phyloP scores from a whole-genome alignment of 352 stramenopile species.

The Globisporangium megalacanthum region DNA sequence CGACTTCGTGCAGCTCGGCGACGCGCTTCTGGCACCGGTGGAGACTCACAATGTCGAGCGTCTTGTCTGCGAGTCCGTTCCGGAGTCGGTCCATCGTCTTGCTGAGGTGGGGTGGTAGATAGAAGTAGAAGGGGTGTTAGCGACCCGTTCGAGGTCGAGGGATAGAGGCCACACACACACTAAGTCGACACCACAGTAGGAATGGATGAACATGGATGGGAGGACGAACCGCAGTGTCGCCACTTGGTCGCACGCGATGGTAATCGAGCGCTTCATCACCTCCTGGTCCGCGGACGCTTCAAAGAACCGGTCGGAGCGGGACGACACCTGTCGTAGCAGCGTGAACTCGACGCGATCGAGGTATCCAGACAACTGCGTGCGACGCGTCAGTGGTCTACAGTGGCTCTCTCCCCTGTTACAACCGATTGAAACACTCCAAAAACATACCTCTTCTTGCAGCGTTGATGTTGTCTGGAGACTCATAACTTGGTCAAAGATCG shows the following conservation, averaged over 20 bases:
- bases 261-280: constrained; percentile 83
- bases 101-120: constrained; percentile 12
- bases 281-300: constrained; percentile 80
- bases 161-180: neutral
- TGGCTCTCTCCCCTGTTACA: neutral
- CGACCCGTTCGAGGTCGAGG: neutral
- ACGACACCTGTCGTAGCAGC: constrained; percentile 79
- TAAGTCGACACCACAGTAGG: too few species aligned
- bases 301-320: constrained; percentile 81
- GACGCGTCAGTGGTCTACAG: neutral
- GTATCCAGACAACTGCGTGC: constrained; percentile 58
- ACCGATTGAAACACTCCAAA: neutral
- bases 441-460: constrained; percentile 60
- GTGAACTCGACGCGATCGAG: constrained; percentile 84
- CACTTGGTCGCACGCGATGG: constrained; percentile 73
- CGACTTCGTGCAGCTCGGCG: constrained; percentile 72
- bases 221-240: constrained; percentile 50
- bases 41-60: constrained; percentile 83
- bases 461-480: constrained; percentile 46
- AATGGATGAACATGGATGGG: neutral
- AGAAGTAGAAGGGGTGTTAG: neutral
- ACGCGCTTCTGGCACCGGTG: constrained; percentile 78
- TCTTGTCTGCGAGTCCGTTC: constrained; percentile 77
- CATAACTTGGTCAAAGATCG: constrained; percentile 79
- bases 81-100: constrained; percentile 81